These are phyloP conservation scores for Cercophora samala DNA, from an alignment of 495 filamentous ascomycete species.

Conservation along the genomic window DNA sequence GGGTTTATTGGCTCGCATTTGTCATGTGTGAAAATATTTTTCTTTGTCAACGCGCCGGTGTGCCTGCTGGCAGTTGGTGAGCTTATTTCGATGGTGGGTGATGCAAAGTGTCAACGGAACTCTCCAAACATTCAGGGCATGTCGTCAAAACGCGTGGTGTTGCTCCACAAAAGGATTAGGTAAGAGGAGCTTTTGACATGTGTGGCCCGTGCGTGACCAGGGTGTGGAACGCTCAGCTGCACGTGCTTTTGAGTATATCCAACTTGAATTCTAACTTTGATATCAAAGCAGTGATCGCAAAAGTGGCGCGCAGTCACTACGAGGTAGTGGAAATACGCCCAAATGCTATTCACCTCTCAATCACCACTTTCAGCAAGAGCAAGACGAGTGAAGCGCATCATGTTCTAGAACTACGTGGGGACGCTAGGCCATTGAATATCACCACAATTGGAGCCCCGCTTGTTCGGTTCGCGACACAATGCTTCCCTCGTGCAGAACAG, in stretches of 20 bases:
- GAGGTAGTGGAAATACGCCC: background rate
- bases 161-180: background rate
- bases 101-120: constrained; percentile 22
- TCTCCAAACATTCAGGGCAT: background rate
- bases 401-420: background rate
- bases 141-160: background rate
- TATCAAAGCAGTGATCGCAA: background rate
- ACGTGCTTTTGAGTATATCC: background rate
- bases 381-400: background rate
- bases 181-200: background rate
- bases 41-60: constrained; percentile 22
- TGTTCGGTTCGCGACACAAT: background rate
- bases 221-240: background rate
- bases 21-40: constrained; percentile 12
- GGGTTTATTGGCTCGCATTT: constrained; percentile 20
- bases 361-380: background rate
- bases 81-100: constrained; percentile 24
- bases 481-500: background rate
- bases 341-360: background rate
- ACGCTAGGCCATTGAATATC: background rate
- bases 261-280: background rate
- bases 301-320: background rate
- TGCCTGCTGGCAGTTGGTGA: constrained; percentile 17
- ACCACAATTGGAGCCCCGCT: background rate
- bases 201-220: background rate